phyloP scores from a whole-genome alignment of 768 basidiomycete species.

The Serendipita sp. region DNA sequence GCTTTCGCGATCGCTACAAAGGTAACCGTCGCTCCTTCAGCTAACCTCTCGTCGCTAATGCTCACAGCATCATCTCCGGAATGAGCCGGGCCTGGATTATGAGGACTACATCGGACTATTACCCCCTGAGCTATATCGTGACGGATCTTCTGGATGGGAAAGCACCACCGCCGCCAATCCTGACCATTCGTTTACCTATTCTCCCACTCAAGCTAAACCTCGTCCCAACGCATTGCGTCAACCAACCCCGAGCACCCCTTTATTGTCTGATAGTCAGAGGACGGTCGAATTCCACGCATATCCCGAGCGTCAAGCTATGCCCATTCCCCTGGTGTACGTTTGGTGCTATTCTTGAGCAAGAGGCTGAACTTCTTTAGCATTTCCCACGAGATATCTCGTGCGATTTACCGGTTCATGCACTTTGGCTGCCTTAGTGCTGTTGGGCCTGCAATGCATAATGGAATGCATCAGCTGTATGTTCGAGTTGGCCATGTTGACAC shows the following conservation, averaged over 20 bases:
- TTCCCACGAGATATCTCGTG: conserved; percentile 59
- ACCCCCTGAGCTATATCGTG: conserved; percentile 39
- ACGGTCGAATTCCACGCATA: conserved; percentile 46
- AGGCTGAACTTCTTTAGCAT: conserved; percentile 32
- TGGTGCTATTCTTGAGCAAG: not conserved
- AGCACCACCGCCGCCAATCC: conserved; percentile 17
- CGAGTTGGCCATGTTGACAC: not conserved
- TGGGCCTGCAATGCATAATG: conserved; percentile 46
- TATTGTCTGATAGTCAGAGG: conserved; percentile 39
- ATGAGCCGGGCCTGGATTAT: conserved; percentile 47
- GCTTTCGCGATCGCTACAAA: conserved; percentile 54
- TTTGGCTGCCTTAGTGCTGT: conserved; percentile 77
- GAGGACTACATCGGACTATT: conserved; percentile 52
- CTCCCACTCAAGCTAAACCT: not conserved
- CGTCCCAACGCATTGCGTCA: conserved; percentile 12
- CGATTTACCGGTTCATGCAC: conserved; percentile 56
- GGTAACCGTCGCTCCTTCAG: conserved; percentile 74
- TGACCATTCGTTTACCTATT: conserved; percentile 1
- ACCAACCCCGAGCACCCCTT: conserved; percentile 37
- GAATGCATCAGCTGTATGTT: conserved; percentile 26
- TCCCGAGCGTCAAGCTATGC: conserved; percentile 46
- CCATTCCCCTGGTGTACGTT: conserved; percentile 60
- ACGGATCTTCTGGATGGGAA: conserved; percentile 5
- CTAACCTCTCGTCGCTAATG: not conserved
- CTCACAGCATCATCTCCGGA: conserved; percentile 16